Evolutionary conservation across 306 rosid species (phyloP), one percentile per base, ranked within the genome.

Genomic region (Malus orientalis): DNA sequence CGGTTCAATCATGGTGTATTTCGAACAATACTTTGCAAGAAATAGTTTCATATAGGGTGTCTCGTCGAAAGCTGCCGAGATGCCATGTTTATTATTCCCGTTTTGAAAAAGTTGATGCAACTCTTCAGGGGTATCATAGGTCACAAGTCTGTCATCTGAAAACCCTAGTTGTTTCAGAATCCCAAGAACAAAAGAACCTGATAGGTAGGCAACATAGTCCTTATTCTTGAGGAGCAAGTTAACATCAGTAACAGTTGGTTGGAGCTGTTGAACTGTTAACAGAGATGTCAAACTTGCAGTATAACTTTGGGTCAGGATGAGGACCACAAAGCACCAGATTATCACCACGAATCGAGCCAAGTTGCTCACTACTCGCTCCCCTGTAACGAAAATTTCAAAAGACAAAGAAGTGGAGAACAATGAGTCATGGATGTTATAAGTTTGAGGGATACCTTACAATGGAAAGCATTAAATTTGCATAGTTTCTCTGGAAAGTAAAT

Each of bases 241-340:
- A 4, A 74, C 70, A n/a, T 74, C 78, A 19, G 78, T 74, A 74
- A 74, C 60, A 74, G 70, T 74, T 61, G 78, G 78, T 61, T 74
- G 70, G n/a, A 74, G 78, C 45, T 61, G 78, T 45, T 74, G 78
- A 42, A 74, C 78, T 61, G 78, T 74, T 45, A 74, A 19, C 13
- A 74, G 78, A 22, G 78, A 74, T 11, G 78, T 74, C 33, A 74
- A 74, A 74, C 78, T 74, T 33, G 78, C 78, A 33, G 78, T 74
- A 29, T 74, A 74, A 45, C 78, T 74, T 29, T 74, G 78, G 4
- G 78, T 74, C 61, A 74, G 53, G 8, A 74, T 74, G 32, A 74
- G 78, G 59, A 74, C 78, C 15, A 74, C 47, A 23, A 74, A 74
- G 6, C 69, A 74, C 78, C 78, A 74, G 62, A 74, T 74, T 58